Percentiles rank a stretch among this genome's conserved stretches.
phyloP scores from a whole-genome alignment of 2,329 filamentous ascomycete genomes.

The Aspergillus sojae region DNA sequence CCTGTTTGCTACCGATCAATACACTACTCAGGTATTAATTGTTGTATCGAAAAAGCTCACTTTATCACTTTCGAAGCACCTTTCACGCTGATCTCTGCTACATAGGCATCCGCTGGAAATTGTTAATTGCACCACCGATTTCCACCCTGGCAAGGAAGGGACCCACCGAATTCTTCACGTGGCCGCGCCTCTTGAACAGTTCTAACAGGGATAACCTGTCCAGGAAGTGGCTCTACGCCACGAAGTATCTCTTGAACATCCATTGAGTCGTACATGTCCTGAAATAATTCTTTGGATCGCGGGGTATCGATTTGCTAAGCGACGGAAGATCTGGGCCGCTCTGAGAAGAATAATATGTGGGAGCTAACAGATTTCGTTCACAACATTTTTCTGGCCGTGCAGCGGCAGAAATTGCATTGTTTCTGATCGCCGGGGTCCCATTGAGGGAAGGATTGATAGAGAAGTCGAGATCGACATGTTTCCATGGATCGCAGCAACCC shows the following conservation, averaged over 20 bases:
- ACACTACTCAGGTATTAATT: neutral
- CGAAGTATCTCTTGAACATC: constrained; percentile 26
- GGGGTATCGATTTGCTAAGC: constrained; percentile 3
- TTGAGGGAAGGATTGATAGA: neutral
- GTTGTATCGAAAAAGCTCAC: constrained; percentile 28
- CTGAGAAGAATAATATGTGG: neutral
- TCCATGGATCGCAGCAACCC: constrained; percentile 11
- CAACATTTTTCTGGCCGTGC: neutral
- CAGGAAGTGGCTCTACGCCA: constrained; percentile 33
- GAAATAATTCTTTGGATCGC: neutral
- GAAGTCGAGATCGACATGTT: constrained; percentile 4
- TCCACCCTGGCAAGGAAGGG: no score
- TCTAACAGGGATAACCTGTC: constrained; percentile 43
- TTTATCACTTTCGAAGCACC: constrained; percentile 47
- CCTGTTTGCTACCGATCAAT: constrained; percentile 25
- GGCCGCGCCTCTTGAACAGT: constrained; percentile 48
- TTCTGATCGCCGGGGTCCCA: neutral
- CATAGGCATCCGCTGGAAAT: constrained; percentile 44
- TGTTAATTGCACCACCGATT: constrained; percentile 8
- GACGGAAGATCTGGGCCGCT: neutral
- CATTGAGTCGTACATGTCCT: constrained; percentile 19
- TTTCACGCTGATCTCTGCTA: constrained; percentile 48
- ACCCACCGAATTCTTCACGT: constrained; percentile 44
- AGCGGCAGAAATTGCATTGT: neutral
- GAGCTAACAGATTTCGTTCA: neutral